Evolutionary conservation across 345 rosid species (phyloP).

Genomic region (Populus davidiana): DNA sequence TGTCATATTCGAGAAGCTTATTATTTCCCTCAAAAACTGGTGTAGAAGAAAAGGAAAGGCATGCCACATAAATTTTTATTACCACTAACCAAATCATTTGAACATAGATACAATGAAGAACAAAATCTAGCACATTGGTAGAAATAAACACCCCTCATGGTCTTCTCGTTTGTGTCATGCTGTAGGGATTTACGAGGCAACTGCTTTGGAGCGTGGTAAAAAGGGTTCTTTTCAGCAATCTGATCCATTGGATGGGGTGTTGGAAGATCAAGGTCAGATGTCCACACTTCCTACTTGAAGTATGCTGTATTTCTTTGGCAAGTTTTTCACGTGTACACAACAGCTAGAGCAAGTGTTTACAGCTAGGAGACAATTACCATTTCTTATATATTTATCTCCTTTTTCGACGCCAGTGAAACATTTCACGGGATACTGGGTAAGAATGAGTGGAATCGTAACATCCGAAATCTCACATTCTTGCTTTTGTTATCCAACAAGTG

Average conservation of each 20-base stretch:
- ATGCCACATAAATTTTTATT: too few relatives aligned
- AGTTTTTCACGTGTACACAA: background rate
- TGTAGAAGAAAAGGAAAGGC: background rate
- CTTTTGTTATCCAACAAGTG: background rate
- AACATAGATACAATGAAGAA: background rate
- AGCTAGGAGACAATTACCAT: background rate
- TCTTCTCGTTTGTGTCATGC: background rate
- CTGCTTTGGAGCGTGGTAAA: slow-evolving; percentile 63
- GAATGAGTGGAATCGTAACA: background rate
- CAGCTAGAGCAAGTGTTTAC: background rate
- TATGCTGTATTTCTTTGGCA: background rate
- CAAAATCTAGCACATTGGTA: background rate
- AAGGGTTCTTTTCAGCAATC: slow-evolving; percentile 52
- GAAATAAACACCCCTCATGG: background rate
- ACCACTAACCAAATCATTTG: background rate
- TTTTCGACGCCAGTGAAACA: background rate
- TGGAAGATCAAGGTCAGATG: slow-evolving; percentile 53
- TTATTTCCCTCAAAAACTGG: background rate
- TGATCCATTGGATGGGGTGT: slow-evolving; percentile 46
- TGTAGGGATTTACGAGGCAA: slow-evolving; percentile 75
- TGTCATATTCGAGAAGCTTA: background rate
- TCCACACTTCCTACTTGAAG: slow-evolving; percentile 56
- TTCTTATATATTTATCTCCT: background rate
- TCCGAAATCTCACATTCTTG: background rate
- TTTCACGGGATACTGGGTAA: background rate